Evolutionary conservation across 1,284 basidiomycete species (phyloP), one percentile per base, ranked within the genome.

Genomic region (Cronartium ribicola): DNA sequence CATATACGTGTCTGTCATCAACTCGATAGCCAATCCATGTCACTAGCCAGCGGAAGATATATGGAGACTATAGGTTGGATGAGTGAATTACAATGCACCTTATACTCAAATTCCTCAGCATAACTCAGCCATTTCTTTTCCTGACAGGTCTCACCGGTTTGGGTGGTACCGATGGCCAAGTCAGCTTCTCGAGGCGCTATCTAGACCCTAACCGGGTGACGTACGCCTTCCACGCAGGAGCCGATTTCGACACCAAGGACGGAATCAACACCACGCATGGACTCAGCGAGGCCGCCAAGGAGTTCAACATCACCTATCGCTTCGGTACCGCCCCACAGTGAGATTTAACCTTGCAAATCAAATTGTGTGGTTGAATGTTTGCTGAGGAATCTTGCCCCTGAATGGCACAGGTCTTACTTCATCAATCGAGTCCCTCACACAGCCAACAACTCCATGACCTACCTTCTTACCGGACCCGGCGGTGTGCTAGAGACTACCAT

Each of bases 41-140:
- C 87, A 0, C 82, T 93, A 46, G 89, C 91, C 77, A 90, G 89
- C 69, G 91, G 91, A 61, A 84, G 90, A 36, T 94, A 92, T 80
- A 89, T 93, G 87, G 91, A 94, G 82, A 92, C 91, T 5, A 84
- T 93, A 73, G 90, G 90, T 84, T 80, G 77, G 83, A 80, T 82
- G 66, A 76, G 77, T 75, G 41, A 60, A 76, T 48, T 17, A 37
- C 43, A 57, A 29, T 57, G 51, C 1, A 8, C 11, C 66, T 44
- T 17, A 51, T 74, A 20, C 37, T 60, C 20, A 68, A 14, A 0
- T 37, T 7, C 0, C 11, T 29, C 8, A 57, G 36, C 13, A 2
- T 22, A 6, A 20, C 51, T 57, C 14, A 57, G 20, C 10, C 3
- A 7, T 20, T 62, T 36, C 0, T n/a, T 14, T 0, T 2, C 1